Evolutionary conservation across 768 basidiomycete genomes (phyloP), one percentile per base, ranked within the genome.

Genomic region (Tulasnella sp.): DNA sequence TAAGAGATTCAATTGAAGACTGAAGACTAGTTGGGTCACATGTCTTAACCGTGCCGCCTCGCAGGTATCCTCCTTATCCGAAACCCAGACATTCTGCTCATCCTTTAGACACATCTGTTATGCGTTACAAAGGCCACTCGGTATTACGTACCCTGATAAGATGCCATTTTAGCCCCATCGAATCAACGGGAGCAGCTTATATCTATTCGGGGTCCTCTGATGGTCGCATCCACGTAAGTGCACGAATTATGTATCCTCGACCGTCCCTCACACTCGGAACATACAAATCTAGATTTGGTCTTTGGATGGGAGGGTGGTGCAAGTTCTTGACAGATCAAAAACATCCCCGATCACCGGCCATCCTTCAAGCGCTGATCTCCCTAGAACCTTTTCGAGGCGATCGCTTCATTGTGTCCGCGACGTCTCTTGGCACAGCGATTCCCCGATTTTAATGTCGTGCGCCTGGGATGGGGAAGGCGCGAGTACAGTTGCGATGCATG

Each of bases 121-220:
- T 97, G 96, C 92, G 93, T 1, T 99, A 94, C 83, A 88, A 94
- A 61, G 98, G 98, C 1, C 98, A 99, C 82, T 86, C 90, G 15
- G 95, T 99, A 32, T 85, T 97, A 61, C 89, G 92, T 61, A 99
- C 98, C 0, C 89, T 99, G 77, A 98, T 99, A 81, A 89, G 98
- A 77, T 98, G 96, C 83, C 92, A 98, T 85, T 99, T 99, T 85
- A 96, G 95, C 81, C 98, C 98, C 29, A 87, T 87, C 5, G 93
- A 95, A 83, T 95, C 95, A 5, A 99, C 98, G 9, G 95, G 96
- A 11, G 88, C 90, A 78, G 93, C 93, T 81, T 99, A 99, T 85
- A 89, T 99, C 61, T 99, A 98, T 84, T 96, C 95, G 29, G 97
- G 97, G 35, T 93, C 94, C 23, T 88, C 91, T 9, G 94, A 98